Base-by-base conservation (phyloP, 805 yeast genomes). In the Starmerella powellii region DNA sequence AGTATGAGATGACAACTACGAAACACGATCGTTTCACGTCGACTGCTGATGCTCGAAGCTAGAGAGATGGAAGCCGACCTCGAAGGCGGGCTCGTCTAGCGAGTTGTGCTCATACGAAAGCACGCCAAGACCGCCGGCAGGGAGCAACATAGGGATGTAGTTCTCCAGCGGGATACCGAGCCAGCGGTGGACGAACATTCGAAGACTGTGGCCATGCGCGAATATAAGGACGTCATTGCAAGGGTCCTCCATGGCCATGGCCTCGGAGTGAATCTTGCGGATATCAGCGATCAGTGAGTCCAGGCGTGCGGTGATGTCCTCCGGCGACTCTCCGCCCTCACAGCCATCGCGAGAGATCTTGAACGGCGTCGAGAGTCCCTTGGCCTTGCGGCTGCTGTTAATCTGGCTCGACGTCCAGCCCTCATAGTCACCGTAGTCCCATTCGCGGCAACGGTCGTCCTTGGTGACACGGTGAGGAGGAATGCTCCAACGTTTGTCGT, bases 341-440 rank as follows among this genome's bases (percentile, higher is more conserved):
- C 96, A 88, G 3, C 97, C 97, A 55, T 85, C 86, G 47, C 75
- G 63, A 93, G 95, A 87, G 58, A 88, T 86, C 94, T 73, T 50
- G 74, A 61, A 49, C 15, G 48, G 47, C 10, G 49, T 44, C 6
- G 29, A 29, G 8, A 49, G 43, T 13, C 48, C 52, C 17, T 30
- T 12, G 12, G 34, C 35, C 34, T 39, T 37, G 66, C 72, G 34
- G 70, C 63, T 38, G 23, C 23, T 34, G 39, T 50, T 46, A 59
- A 87, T 85, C 54, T 87, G 74, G 6, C 64, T 59, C 2, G 94
- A 80, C 44, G 70, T 58, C 51, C 77, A 61, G 4, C 97, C 97
- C 66, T 88, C 97, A 60, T 88, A 88, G 56, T 83, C 91, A 52
- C 97, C 97, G 56, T 88, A 88, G 51, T 84, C 93, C 96, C 96